Evolutionary conservation across 345 rosid species (phyloP).

Genomic region (Linum usitatissimum): DNA sequence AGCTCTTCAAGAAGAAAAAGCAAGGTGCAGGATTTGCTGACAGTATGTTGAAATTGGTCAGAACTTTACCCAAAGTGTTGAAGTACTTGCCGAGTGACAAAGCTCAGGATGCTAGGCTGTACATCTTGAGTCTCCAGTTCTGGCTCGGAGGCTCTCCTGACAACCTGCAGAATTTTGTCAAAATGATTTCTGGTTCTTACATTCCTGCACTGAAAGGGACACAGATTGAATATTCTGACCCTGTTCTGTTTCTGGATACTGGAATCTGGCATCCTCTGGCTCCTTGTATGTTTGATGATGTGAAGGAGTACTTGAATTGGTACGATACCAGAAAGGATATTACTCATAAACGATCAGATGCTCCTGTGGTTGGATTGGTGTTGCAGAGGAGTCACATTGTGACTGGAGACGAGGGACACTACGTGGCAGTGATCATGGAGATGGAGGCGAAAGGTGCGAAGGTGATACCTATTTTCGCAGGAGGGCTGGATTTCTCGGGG

Average conservation of each 20-base stretch:
- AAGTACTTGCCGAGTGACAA: constrained; percentile 95
- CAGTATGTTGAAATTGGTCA: constrained; percentile 85
- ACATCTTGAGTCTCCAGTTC: constrained; percentile 90
- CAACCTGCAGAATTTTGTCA: constrained; percentile 83
- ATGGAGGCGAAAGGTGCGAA: constrained; percentile 94
- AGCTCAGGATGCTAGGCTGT: constrained; percentile 96
- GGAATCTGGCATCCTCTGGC: constrained; percentile 99
- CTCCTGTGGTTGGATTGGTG: constrained; percentile 71
- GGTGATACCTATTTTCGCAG: constrained; percentile 86
- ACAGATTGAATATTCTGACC: constrained; percentile 72
- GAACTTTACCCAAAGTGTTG: constrained; percentile 91
- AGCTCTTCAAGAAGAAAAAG: constrained; percentile 88
- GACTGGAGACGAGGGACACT: constrained; percentile 91
- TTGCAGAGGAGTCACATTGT: constrained; percentile 98
- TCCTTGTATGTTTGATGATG: constrained; percentile 90
- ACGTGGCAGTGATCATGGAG: constrained; percentile 98
- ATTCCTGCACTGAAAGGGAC: constrained; percentile 72
- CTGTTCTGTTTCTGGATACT: constrained; percentile 78
- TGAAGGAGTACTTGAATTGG: constrained; percentile 93
- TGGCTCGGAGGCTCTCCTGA: constrained; percentile 99
- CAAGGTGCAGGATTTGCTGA: constrained; percentile 93
- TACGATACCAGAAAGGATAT: constrained; percentile 76
- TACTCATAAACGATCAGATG: constrained; percentile 50
- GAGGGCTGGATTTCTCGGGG: constrained; percentile 91
- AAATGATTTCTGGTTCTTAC: constrained; percentile 88